Evolutionary conservation across 805 yeast species (phyloP), one percentile per base, ranked within the genome.

Genomic region (Metschnikowia sp.): DNA sequence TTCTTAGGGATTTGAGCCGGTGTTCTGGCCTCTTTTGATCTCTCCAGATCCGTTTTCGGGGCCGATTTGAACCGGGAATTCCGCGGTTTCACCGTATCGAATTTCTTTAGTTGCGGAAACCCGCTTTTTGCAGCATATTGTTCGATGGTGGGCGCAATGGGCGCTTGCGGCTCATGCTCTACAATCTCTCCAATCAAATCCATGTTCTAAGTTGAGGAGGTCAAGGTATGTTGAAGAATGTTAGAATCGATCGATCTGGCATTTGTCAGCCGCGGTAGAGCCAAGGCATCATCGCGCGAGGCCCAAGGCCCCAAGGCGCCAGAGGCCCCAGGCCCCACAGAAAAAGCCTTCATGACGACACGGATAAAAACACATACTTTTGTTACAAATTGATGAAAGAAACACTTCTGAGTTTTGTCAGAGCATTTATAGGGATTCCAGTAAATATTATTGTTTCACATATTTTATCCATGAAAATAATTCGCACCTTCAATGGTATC

Each of bases 171-270:
- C 41, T 81, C 81, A 48, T 74, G 83, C 56, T 86, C 94, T 8
- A 84, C 81, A 30, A 86, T 84, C 53, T 86, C 92, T 9, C 88
- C 86, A 28, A 86, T 65, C 49, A 84, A 70, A 62, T 84, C 85
- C 91, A 85, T 85, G 36, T 34, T 13, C 3, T 2, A 13, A 19
- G 26, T 11, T 12, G 12, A 12, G 10, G 39, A 28, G 30, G 22
- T 8, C 39, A 11, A 31, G 18, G 18, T 31, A 3, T 31, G 11
- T 10, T 10, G n/a, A 5, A 12, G 5, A 31, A 10, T 3, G 33
- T 6, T 5, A 8, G 33, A 31, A 31, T 10, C 11, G 11, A 12
- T 10, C 33, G 8, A 30, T 30, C 32, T 31, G 11, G 11, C 33
- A 31, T 31, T 3, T 22, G 26, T 22, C 26, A 22, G 26, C 26